Evolutionary conservation across 140 eudicot species (phyloP).

Genomic region (Stevia rebaudiana): DNA sequence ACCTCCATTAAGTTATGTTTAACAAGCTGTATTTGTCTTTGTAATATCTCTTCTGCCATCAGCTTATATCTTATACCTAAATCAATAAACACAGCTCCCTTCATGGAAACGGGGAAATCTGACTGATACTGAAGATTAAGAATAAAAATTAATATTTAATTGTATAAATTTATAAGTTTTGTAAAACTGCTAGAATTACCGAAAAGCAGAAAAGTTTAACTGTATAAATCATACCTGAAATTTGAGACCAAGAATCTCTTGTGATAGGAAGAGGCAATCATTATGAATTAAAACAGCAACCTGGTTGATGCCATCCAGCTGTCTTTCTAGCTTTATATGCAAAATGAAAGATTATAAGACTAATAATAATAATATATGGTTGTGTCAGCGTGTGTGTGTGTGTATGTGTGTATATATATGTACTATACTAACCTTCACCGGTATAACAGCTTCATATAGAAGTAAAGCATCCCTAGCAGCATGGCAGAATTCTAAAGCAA

Average conservation of each 20-base stretch:
- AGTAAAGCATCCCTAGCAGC: slow-evolving; percentile 86
- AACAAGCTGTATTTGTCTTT: slow-evolving; percentile 70
- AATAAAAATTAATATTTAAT: slow-evolving; percentile 1
- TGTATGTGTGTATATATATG: background rate
- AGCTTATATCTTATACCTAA: slow-evolving; percentile 83
- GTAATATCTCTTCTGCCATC: slow-evolving; percentile 78
- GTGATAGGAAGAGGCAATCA: slow-evolving; percentile 82
- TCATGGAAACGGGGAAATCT: slow-evolving; percentile 66
- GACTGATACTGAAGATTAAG: slow-evolving; percentile 67
- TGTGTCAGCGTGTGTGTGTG: too few relatives aligned
- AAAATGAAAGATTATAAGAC: slow-evolving; percentile 24
- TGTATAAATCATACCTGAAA: slow-evolving; percentile 56
- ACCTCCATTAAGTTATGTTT: slow-evolving; percentile 73
- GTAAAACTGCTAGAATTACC: slow-evolving; percentile 1
- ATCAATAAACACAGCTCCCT: slow-evolving; percentile 81
- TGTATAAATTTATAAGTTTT: too few relatives aligned
- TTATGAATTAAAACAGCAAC: slow-evolving; percentile 95
- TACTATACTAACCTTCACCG: slow-evolving; percentile 74
- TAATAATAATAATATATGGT: too few relatives aligned
- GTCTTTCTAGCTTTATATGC: slow-evolving; percentile 79
- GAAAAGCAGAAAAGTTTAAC: background rate
- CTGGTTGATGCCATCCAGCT: slow-evolving; percentile 93
- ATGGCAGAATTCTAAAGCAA: slow-evolving; percentile 79
- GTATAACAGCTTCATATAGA: slow-evolving; percentile 86
- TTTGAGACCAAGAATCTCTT: slow-evolving; percentile 83